A percentile compares a stretch with the other conserved stretches of the same genome.
Conservation (phyloP, 192 early-diverging fungal species). For the Cladochytrium replicatum region DNA sequence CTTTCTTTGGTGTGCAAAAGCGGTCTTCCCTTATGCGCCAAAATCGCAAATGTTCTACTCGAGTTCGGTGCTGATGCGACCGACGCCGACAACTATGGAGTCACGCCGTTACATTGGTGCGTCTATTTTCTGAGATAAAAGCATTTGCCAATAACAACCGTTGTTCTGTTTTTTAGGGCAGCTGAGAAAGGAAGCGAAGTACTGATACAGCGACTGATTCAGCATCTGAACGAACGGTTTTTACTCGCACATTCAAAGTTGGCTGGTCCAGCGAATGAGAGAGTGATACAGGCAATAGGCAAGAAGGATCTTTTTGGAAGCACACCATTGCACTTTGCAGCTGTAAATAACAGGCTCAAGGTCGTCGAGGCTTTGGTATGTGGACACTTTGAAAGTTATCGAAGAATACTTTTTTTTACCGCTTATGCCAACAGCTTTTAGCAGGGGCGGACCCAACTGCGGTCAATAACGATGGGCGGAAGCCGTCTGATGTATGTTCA, state of each 20-base stretch:
- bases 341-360: conserved; percentile 13
- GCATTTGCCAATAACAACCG: too few species aligned
- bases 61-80: conserved; percentile 25
- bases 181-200: too few species aligned
- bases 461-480: conserved; percentile 22
- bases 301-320: conserved; percentile 24
- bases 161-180: too few species aligned
- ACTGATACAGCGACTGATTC: too few species aligned
- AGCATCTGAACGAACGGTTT: too few species aligned
- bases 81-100: conserved; percentile 20
- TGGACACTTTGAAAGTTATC: too few species aligned
- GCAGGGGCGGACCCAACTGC: conserved; percentile 17
- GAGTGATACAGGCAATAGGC: too few species aligned
- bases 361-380: conserved; percentile 16
- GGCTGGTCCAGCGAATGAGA: too few species aligned
- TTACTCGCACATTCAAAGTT: too few species aligned
- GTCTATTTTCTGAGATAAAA: not conserved
- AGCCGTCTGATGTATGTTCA: conserved; percentile 15
- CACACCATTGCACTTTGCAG: conserved; percentile 30
- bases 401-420: too few species aligned
- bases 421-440: too few species aligned
- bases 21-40: conserved; percentile 10
- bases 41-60: conserved; percentile 15
- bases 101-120: conserved; percentile 25
- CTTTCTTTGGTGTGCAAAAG: conserved; percentile 19